phyloP scores from a whole-genome alignment of 192 early-diverging fungal species.

The Coemansia sp. region DNA sequence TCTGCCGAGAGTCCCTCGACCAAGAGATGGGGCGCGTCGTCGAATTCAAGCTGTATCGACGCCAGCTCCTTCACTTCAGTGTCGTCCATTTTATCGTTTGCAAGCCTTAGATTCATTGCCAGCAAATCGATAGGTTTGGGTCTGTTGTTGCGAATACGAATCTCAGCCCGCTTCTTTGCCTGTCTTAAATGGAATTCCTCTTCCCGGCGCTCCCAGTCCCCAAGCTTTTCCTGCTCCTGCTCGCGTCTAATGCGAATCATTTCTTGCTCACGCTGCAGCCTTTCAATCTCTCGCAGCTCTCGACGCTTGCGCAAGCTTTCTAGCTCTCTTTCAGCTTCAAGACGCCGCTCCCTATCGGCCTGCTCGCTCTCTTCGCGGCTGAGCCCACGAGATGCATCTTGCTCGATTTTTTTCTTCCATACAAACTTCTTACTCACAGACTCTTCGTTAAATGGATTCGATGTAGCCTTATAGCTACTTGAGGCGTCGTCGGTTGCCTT shows the following conservation, averaged over 20 bases:
- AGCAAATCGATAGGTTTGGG: conserved; percentile 91
- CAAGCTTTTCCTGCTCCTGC: conserved; percentile 79
- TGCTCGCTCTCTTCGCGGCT: conserved; percentile 54
- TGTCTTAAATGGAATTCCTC: conserved; percentile 92
- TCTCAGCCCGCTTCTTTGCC: conserved; percentile 87
- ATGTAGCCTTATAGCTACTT: conserved; percentile 59
- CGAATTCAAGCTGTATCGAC: conserved; percentile 61
- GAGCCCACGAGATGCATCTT: conserved; percentile 69
- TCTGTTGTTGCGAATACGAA: conserved; percentile 81
- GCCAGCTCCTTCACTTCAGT: conserved; percentile 74
- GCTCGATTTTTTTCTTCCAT: conserved; percentile 91
- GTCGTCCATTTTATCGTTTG: conserved; percentile 64
- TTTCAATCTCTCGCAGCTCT: conserved; percentile 78
- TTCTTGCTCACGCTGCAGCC: conserved; percentile 78
- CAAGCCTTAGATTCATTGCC: conserved; percentile 83
- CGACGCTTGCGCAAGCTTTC: conserved; percentile 77
- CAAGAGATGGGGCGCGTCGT: conserved; percentile 78
- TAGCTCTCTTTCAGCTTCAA: conserved; percentile 72
- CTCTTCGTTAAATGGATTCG: conserved; percentile 79
- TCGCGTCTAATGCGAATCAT: conserved; percentile 71
- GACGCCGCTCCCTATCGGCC: conserved; percentile 52
- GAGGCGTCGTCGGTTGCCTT: neutral
- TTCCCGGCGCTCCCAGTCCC: conserved; percentile 94
- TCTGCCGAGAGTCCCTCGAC: conserved; percentile 58
- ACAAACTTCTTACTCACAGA: conserved; percentile 84